phyloP scores from a whole-genome alignment of 768 basidiomycete genomes.

The Suillus alpinus region DNA sequence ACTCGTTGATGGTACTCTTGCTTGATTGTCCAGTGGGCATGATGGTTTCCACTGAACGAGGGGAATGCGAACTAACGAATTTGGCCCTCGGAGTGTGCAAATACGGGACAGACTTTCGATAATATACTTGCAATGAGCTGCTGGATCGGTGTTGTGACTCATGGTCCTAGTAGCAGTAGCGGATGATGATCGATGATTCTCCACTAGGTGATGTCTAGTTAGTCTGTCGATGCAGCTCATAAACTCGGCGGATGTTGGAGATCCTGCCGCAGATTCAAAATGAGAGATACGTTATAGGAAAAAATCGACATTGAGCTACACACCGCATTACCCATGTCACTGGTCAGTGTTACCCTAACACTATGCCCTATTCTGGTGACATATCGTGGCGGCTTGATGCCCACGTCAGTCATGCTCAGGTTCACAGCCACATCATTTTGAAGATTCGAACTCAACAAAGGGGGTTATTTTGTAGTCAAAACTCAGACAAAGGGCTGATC shows the following conservation, averaged over 20 bases:
- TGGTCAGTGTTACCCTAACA: neutral
- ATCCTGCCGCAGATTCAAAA: neutral
- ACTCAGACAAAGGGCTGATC: conserved; percentile 28
- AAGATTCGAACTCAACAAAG: conserved; percentile 2
- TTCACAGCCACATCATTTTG: neutral
- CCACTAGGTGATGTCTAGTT: neutral
- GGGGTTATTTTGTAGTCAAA: conserved; percentile 19
- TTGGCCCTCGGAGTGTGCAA: no score
- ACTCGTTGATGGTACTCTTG: neutral
- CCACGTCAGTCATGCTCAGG: neutral
- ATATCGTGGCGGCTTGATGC: neutral
- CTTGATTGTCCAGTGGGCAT: neutral
- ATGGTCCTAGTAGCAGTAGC: neutral
- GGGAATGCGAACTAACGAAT: neutral
- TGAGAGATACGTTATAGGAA: neutral
- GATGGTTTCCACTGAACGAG: neutral
- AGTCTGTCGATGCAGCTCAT: neutral
- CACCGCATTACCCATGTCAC: neutral
- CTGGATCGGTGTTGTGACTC: neutral
- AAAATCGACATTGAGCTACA: neutral
- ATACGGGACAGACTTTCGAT: neutral
- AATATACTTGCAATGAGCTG: neutral
- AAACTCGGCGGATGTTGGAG: neutral
- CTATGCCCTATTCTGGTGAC: neutral
- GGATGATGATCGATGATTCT: neutral